Conservation (phyloP, 768 basidiomycete species). For the Suillus ampliporus region DNA sequence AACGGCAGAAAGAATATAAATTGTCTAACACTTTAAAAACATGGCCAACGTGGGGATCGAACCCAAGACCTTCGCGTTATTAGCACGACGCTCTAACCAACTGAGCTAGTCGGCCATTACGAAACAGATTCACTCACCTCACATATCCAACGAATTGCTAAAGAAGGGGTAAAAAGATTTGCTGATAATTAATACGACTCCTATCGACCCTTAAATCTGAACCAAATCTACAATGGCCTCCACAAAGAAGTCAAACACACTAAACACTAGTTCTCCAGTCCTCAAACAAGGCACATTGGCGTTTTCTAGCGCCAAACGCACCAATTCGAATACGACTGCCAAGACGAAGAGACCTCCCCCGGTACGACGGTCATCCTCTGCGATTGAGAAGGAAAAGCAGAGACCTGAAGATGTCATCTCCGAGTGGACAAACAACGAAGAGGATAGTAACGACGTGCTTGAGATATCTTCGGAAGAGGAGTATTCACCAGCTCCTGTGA, state of each 20-base stretch:
- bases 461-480: constrained; percentile 32
- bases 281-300: constrained; percentile 52
- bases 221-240: constrained; percentile 1
- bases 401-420: constrained; percentile 7
- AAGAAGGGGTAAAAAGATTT: too few species aligned
- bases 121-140: fast-evolving
- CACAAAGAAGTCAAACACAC: constrained; percentile 1
- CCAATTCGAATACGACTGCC: constrained; percentile 30
- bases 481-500: constrained; percentile 8
- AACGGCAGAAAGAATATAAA: too few species aligned
- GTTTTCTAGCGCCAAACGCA: constrained; percentile 54
- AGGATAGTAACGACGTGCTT: not conserved
- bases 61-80: constrained; percentile 75
- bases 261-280: constrained; percentile 14
- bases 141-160: too few species aligned
- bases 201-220: constrained; percentile 2
- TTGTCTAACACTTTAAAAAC: too few species aligned
- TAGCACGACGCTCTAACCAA: constrained; percentile 58
- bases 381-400: constrained; percentile 16
- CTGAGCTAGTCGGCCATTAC: constrained; percentile 50
- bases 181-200: too few species aligned
- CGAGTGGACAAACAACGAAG: constrained; percentile 1
- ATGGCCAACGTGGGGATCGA: constrained; percentile 73
- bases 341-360: constrained; percentile 24
- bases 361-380: not conserved